Percentiles rank a stretch among this genome's conserved stretches.
Evolutionary conservation across 768 basidiomycete genomes (phyloP).

Genomic region (Russula olivacea): DNA sequence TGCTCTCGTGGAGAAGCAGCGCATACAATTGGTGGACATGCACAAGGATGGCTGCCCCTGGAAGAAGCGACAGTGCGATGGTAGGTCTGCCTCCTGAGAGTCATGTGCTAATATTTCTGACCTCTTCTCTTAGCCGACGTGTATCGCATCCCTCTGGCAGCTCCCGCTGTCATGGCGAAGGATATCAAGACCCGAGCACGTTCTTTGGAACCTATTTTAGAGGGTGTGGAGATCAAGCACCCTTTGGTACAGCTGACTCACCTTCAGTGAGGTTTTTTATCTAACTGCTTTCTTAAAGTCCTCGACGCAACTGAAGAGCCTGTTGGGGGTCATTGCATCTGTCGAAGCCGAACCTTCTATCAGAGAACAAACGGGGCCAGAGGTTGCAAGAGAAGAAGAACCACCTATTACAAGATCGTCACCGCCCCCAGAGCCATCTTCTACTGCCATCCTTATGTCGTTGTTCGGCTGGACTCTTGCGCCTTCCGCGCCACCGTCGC

Average conservation of each 20-base stretch:
- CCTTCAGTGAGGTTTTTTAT: not conserved
- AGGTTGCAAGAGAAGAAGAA: constrained; percentile 13
- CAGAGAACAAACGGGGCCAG: constrained; percentile 29
- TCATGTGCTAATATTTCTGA: not conserved
- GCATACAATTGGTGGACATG: constrained; percentile 52
- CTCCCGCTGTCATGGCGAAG: constrained; percentile 56
- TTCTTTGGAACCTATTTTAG: constrained; percentile 46
- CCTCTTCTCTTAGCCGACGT: not conserved
- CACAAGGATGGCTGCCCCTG: constrained; percentile 85
- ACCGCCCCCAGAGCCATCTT: constrained; percentile 30
- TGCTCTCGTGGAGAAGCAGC: constrained; percentile 69
- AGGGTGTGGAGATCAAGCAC: constrained; percentile 57
- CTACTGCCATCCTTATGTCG: constrained; percentile 38
- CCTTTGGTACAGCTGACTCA: constrained; percentile 51
- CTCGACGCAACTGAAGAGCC: constrained; percentile 47
- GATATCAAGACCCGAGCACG: constrained; percentile 54
- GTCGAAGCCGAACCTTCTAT: constrained; percentile 20
- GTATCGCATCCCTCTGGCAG: constrained; percentile 57
- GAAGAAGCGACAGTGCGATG: constrained; percentile 74
- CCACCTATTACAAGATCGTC: not conserved
- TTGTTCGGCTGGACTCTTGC: constrained; percentile 47
- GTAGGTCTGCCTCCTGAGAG: constrained; percentile 38
- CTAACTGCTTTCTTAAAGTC: constrained; percentile 39
- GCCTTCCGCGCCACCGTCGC: constrained; percentile 27
- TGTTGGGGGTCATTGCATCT: constrained; percentile 43